Evolutionary conservation across 306 rosid species (phyloP).

Genomic region (Boehmeria nivea): DNA sequence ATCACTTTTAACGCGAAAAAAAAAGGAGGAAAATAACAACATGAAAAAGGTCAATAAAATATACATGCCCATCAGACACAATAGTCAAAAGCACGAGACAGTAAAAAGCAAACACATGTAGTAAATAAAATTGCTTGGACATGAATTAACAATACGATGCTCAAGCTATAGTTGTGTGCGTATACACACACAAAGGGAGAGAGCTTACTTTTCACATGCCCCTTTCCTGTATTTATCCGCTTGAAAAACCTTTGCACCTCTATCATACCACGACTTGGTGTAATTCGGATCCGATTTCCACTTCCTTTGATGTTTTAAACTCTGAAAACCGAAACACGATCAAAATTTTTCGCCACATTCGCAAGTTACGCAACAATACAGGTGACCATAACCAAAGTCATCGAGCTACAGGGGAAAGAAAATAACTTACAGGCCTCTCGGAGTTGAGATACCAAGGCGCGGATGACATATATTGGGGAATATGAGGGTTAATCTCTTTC

Average conservation of each 20-base stretch:
- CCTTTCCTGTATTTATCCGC: constrained; percentile 12
- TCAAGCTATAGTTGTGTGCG: too few species aligned
- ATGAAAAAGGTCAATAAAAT: background rate
- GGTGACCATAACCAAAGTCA: background rate
- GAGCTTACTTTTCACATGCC: constrained; percentile 8
- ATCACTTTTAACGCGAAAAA: background rate
- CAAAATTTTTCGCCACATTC: background rate
- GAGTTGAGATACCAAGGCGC: constrained; percentile 12
- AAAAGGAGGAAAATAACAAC: background rate
- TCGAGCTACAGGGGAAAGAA: background rate
- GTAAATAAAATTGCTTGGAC: background rate
- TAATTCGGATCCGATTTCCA: constrained; percentile 15
- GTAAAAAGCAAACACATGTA: background rate
- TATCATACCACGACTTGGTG: constrained; percentile 8
- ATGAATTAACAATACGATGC: background rate
- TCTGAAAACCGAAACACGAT: background rate
- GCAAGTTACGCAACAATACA: background rate
- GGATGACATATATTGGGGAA: constrained; percentile 12
- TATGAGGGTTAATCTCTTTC: constrained; percentile 10
- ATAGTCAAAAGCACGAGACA: background rate
- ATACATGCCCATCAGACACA: background rate
- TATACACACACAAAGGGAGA: background rate
- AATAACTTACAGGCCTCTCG: constrained; percentile 4
- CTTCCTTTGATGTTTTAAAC: constrained; percentile 14
- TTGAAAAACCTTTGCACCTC: constrained; percentile 11